Evolutionary conservation across 2,329 filamentous ascomycete genomes (phyloP).

Genomic region (Coniochaeta sp.): DNA sequence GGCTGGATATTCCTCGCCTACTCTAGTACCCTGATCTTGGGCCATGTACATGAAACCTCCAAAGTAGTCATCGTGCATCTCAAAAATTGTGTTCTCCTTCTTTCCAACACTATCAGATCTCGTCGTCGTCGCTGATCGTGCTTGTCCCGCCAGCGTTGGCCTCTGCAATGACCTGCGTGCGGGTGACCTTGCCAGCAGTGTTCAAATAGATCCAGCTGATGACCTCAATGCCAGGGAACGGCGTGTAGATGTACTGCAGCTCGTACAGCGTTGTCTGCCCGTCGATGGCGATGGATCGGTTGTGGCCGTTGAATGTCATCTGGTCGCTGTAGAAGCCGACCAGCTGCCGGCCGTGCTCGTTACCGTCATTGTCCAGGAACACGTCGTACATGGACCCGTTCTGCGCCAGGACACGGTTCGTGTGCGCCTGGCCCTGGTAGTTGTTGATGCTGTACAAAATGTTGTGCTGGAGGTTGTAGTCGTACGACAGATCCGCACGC

Average conservation of each 20-base stretch:
- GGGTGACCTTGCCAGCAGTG: constrained; percentile 35
- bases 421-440: constrained; percentile 47
- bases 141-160: constrained; percentile 43
- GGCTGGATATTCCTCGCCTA: neutral
- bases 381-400: constrained; percentile 47
- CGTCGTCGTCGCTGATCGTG: constrained; percentile 34
- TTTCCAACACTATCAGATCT: neutral
- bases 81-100: too few relatives aligned
- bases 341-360: constrained; percentile 29
- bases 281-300: constrained; percentile 34
- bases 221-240: constrained; percentile 37
- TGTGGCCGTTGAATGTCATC: constrained; percentile 49
- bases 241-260: constrained; percentile 44
- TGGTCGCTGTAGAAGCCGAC: constrained; percentile 42
- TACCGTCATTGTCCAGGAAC: constrained; percentile 44
- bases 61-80: neutral
- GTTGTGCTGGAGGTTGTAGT: constrained; percentile 44
- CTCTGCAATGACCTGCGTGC: constrained; percentile 44
- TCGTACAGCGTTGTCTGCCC: constrained; percentile 37
- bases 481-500: constrained; percentile 10
- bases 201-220: constrained; percentile 41
- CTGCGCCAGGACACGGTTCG: constrained; percentile 48
- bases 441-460: constrained; percentile 55
- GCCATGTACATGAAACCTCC: neutral
- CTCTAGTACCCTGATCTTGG: neutral